A percentile compares a stretch with the other conserved stretches of the same genome.
These are phyloP conservation scores for Mallotus repandus DNA, from an alignment of 441 rosid genomes.

Conservation along the genomic window DNA sequence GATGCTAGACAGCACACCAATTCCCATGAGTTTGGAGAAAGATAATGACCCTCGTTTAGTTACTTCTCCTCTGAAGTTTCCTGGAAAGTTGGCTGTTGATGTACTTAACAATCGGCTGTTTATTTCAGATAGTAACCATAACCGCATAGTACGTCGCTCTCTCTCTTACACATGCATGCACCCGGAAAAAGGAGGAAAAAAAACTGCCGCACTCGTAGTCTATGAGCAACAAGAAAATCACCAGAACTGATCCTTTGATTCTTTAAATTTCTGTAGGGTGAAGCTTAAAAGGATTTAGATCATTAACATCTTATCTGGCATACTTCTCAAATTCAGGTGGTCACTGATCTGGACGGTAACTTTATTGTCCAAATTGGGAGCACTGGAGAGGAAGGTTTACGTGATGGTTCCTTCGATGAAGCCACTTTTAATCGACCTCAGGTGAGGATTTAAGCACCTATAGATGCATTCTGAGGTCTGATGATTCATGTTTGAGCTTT, in stretches of 20 bases:
- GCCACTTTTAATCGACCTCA: conserved; percentile 87
- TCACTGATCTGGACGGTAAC: conserved; percentile 85
- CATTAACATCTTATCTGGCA: neutral
- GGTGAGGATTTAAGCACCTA: conserved; percentile 36
- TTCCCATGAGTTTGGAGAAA: conserved; percentile 79
- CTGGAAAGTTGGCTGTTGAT: conserved; percentile 91
- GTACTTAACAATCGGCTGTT: conserved; percentile 81
- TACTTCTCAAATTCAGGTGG: conserved; percentile 57
- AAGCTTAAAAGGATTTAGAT: neutral
- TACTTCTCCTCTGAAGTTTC: conserved; percentile 87
- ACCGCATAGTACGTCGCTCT: conserved; percentile 69
- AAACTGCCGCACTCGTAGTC: neutral
- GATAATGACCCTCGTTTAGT: conserved; percentile 76
- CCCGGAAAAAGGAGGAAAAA: neutral
- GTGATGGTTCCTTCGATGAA: conserved; percentile 84
- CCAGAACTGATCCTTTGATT: neutral
- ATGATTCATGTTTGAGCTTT: conserved; percentile 5
- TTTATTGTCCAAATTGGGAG: conserved; percentile 83
- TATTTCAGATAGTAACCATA: conserved; percentile 97
- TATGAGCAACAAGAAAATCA: conserved; percentile 2
- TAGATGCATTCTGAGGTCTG: neutral
- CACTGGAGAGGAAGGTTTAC: conserved; percentile 78
- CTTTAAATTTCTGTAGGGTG: conserved; percentile 1
- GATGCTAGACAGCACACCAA: conserved; percentile 55
- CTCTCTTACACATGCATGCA: conserved; percentile 15